Conservation (phyloP, 2,329 filamentous ascomycete genomes). For the Aspergillus intermedius region DNA sequence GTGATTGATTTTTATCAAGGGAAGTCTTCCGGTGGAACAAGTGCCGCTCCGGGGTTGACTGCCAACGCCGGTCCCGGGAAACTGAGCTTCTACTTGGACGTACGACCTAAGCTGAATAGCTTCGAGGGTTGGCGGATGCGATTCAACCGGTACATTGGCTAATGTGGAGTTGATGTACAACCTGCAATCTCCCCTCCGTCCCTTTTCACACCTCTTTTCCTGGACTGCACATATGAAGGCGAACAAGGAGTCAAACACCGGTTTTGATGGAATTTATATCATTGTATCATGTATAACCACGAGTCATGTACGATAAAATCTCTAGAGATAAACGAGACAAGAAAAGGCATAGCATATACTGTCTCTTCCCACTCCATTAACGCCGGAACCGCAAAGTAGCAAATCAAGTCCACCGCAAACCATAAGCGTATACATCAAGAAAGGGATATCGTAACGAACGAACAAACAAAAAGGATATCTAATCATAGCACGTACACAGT, state of each 20-base stretch:
- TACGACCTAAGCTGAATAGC: slow-evolving; percentile 59
- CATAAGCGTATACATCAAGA: slow-evolving; percentile 16
- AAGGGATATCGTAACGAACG: slow-evolving; percentile 28
- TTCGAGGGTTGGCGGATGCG: slow-evolving; percentile 57
- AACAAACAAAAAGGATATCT: slow-evolving; percentile 15
- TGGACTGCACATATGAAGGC: slow-evolving; percentile 17
- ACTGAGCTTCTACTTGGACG: slow-evolving; percentile 59
- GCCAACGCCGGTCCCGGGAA: slow-evolving; percentile 32
- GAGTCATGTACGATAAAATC: slow-evolving; percentile 29
- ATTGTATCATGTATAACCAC: slow-evolving; percentile 30
- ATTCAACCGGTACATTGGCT: slow-evolving; percentile 41
- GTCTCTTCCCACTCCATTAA: slow-evolving; percentile 19
- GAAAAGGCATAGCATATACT: slow-evolving; percentile 13
- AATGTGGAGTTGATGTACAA: slow-evolving; percentile 20
- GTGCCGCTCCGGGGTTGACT: slow-evolving; percentile 20
- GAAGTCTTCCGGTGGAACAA: slow-evolving; percentile 36
- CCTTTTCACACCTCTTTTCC: slow-evolving; percentile 1
- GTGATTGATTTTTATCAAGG: slow-evolving; percentile 98
- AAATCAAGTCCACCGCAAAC: slow-evolving; percentile 5
- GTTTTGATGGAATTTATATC: slow-evolving; percentile 12
- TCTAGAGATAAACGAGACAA: slow-evolving; percentile 11
- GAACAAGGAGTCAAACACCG: slow-evolving; percentile 20
- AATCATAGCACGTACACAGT: slow-evolving; percentile 3
- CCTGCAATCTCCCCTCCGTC: not conserved
- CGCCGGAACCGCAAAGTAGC: slow-evolving; percentile 7